Evolutionary conservation across 495 filamentous ascomycete genomes (phyloP), one percentile per base, ranked within the genome.

Genomic region (Aspergillus steynii): DNA sequence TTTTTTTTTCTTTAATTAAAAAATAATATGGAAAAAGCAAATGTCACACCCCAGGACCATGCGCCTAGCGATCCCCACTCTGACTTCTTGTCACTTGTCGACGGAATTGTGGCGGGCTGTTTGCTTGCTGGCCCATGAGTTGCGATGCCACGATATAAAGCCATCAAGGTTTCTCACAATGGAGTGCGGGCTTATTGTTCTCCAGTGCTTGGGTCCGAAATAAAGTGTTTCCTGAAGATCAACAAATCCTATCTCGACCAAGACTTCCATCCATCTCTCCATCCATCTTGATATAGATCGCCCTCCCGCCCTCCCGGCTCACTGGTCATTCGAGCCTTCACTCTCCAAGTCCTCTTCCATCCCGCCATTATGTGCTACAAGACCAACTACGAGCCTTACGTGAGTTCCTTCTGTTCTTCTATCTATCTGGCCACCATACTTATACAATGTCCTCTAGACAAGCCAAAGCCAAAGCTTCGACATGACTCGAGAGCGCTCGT

Each of bases 321-420:
- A 47, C 47, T 29, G 47, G 25, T 56, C 49, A 50, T 29, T 28
- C 15, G 29, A 34, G 25, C 28, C 20, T 50, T 29, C 54, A 31
- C 26, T 27, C 46, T 45, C 51, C 58, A 50, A 49, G 54, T 50
- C 50, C 28, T 53, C 56, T 46, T 53, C 29, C 46, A 5, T 48
- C 53, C 45, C n/a, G 47, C 28, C 61, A 71, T 51, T 46, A 80
- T 74, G 71, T 71, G 68, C 53, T 80, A 80, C 72, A 78, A 76
- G 49, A 74, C 69, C 61, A 80, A 80, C 70, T 80, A 78, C 60
- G 75, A 80, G 55, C 70, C 75, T 50, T 75, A 77, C 58, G 72
- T 76, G 61, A 69, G 73, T 74, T 31, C 12, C 26, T 12, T 10
- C 29, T 53, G 6, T 20, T n/a, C 9, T 49, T 28, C 28, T 12